A percentile compares a stretch with the other conserved stretches of the same genome.
Evolutionary conservation across 2,329 filamentous ascomycete species (phyloP).

Genomic region (Phialemoniopsis sp.): DNA sequence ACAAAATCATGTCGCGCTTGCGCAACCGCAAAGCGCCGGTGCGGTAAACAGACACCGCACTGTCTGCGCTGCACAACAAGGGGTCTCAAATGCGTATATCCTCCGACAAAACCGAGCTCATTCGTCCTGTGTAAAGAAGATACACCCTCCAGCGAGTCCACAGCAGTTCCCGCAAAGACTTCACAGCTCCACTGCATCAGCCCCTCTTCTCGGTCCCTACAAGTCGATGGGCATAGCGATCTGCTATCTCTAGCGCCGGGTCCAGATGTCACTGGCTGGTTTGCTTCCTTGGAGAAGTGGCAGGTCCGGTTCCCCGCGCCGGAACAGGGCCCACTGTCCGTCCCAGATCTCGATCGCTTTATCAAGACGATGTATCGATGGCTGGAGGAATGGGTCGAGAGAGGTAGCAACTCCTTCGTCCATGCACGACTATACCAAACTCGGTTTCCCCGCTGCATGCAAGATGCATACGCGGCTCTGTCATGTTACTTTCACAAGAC

Average conservation of each 20-base stretch:
- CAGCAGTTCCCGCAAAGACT: too few species aligned
- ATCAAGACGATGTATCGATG: slow-evolving; percentile 13
- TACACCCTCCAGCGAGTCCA: too few species aligned
- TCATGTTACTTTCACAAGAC: slow-evolving; percentile 13
- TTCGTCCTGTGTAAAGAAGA: neutral
- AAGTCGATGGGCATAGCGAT: neutral
- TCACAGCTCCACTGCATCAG: too few species aligned
- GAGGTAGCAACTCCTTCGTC: slow-evolving; percentile 22
- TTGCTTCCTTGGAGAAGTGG: slow-evolving; percentile 13
- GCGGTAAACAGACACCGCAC: slow-evolving; percentile 11
- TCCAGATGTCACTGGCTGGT: too few species aligned
- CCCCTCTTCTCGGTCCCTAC: too few species aligned
- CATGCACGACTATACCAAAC: slow-evolving; percentile 20
- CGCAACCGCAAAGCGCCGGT: slow-evolving; percentile 15
- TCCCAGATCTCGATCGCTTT: slow-evolving; percentile 7
- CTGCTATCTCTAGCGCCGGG: neutral
- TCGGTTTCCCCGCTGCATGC: slow-evolving; percentile 18
- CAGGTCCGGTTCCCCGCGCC: slow-evolving; percentile 5
- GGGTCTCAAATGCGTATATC: slow-evolving; percentile 15
- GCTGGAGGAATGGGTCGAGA: slow-evolving; percentile 19
- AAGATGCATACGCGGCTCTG: slow-evolving; percentile 21
- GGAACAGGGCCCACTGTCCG: neutral
- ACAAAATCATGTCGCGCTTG: slow-evolving; percentile 14
- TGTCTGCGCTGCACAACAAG: slow-evolving; percentile 16
- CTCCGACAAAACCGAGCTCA: slow-evolving; percentile 4